These are phyloP conservation scores for Collybia mongolica DNA, from an alignment of 768 basidiomycete genomes.

Conservation along the genomic window DNA sequence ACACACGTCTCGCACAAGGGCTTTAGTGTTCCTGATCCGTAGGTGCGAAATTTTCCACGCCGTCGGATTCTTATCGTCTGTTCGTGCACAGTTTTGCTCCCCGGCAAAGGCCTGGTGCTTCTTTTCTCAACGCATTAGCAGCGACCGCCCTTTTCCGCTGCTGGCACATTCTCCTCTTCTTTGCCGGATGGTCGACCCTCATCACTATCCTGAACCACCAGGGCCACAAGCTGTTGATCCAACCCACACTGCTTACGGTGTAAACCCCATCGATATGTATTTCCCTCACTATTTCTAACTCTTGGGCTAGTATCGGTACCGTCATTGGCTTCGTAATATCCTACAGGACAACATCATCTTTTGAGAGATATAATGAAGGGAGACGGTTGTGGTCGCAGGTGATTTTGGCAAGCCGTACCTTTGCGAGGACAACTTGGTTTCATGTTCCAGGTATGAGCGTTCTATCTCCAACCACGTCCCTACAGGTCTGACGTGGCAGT, in stretches of 20 bases:
- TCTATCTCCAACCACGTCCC: not conserved
- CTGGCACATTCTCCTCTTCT: constrained; percentile 69
- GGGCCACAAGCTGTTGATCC: constrained; percentile 40
- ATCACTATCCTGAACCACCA: constrained; percentile 52
- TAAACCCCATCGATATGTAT: constrained; percentile 29
- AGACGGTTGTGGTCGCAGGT: constrained; percentile 68
- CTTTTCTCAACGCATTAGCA: constrained; percentile 40
- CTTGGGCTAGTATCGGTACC: constrained; percentile 48
- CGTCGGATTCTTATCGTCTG: not conserved
- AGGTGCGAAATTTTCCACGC: constrained; percentile 11
- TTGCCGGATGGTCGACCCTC: constrained; percentile 58
- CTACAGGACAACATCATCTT: constrained; percentile 69
- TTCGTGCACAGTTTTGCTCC: constrained; percentile 31
- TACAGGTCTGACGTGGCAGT: not conserved
- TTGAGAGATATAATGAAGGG: constrained; percentile 78
- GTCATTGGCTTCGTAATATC: constrained; percentile 76
- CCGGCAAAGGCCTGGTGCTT: constrained; percentile 31
- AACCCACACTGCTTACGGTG: constrained; percentile 67
- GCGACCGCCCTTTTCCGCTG: constrained; percentile 52
- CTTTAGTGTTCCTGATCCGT: constrained; percentile 40
- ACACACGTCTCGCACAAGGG: constrained; percentile 29
- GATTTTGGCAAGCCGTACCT: constrained; percentile 52
- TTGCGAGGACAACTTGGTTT: constrained; percentile 67
- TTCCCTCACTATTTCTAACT: constrained; percentile 19
- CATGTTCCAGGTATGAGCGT: constrained; percentile 52